Evolutionary conservation across 805 yeast genomes (phyloP), one percentile per base, ranked within the genome.

Genomic region (Kuraishia ogatae): DNA sequence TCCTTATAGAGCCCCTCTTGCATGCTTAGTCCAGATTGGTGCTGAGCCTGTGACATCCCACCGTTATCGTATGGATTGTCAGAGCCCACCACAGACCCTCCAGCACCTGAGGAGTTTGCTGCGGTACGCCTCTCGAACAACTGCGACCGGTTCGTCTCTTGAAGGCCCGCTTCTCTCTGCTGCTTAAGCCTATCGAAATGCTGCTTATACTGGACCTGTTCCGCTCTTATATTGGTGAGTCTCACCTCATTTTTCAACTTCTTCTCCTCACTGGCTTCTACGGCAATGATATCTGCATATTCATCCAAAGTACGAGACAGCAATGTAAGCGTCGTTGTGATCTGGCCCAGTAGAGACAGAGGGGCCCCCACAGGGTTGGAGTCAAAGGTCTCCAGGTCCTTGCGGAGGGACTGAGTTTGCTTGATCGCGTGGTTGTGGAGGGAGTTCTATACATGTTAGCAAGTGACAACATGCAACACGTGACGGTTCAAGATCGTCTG

Each of bases 371-470:
- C 76, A 10, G 89, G 76, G 58, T 85, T 82, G 50, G 76, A 72
- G 63, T 85, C 92, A 60, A 93, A 85, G 53, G 74, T 70, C 20
- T 79, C 75, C 52, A 93, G 70, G 62, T 91, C 97, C 58, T 80
- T 80, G 56, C 83, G 80, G 53, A 93, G 71, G 26, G 84, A 76
- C 62, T 82, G 89, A 29, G 90, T 82, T 69, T 92, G 97, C 68
- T 89, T 90, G 54, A 87, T 77, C 8, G 96, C 97, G 68, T 89
- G 96, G 71, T 89, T 93, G 72, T 86, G 90, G 53, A 92, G 75
- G 26, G 96, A 84, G 71, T 91, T 92, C 98, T 78, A 53, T 46
- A 24, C 54, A 22, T 47, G 26, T 35, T 15, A 35, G 43, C 13
- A 28, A 7, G n/a, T n/a, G n/a, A n/a, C n/a, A n/a, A n/a, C n/a